A percentile compares a stretch with the other conserved stretches of the same genome.
Evolutionary conservation across 495 filamentous ascomycete genomes (phyloP).

Genomic region (Aspergillus kassunensis): DNA sequence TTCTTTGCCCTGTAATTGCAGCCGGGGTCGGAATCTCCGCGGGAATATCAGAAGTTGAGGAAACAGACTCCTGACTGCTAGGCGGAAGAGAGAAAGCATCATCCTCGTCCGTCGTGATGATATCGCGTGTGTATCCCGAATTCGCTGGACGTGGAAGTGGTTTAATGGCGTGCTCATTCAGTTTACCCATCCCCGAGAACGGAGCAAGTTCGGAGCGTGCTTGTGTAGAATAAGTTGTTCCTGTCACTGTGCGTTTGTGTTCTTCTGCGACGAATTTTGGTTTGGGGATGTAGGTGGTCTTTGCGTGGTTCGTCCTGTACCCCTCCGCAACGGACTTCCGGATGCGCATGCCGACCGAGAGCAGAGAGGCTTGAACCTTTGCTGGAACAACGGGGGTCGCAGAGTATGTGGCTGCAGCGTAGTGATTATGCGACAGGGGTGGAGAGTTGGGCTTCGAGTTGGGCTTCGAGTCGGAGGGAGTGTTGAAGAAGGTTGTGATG

Average conservation of each 20-base stretch:
- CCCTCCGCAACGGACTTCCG: constrained; percentile 89
- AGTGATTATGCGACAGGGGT: constrained; percentile 37
- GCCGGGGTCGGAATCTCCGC: too few species aligned
- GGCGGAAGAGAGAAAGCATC: constrained; percentile 41
- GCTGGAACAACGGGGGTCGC: constrained; percentile 51
- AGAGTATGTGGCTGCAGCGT: constrained; percentile 39
- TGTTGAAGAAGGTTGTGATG: constrained; percentile 43
- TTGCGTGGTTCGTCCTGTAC: constrained; percentile 63
- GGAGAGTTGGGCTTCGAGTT: too few species aligned
- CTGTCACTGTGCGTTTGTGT: neutral
- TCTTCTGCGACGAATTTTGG: neutral
- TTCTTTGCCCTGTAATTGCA: too few species aligned
- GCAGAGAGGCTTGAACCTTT: constrained; percentile 68
- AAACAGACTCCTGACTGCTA: constrained; percentile 44
- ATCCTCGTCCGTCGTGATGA: constrained; percentile 27
- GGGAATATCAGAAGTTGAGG: constrained; percentile 12
- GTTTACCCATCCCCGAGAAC: constrained; percentile 71
- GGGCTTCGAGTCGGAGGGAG: constrained; percentile 13
- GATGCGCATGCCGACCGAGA: constrained; percentile 88
- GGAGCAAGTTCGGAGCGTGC: constrained; percentile 58
- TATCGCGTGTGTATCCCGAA: too few species aligned
- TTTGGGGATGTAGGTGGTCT: constrained; percentile 16
- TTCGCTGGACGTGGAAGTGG: too few species aligned
- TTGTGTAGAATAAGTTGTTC: constrained; percentile 18
- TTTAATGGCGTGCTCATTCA: constrained; percentile 21